These are phyloP conservation scores for Chimonanthus praecox DNA, from an alignment of 164 flowering plant species.

Conservation along the genomic window DNA sequence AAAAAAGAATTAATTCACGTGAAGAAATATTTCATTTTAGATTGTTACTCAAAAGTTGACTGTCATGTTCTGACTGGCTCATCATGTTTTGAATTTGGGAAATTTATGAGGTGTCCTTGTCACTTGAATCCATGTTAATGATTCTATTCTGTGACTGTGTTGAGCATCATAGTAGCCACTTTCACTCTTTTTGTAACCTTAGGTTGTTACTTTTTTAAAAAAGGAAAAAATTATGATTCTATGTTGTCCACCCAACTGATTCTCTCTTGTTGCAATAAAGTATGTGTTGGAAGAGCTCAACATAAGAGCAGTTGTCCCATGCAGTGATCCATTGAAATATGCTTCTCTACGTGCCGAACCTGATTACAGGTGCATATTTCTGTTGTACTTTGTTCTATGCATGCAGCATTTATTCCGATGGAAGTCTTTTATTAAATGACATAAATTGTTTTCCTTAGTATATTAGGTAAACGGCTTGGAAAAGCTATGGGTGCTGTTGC, in stretches of 20 bases:
- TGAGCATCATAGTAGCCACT: neutral
- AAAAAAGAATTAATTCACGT: too few species aligned
- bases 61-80: neutral
- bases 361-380: conserved; percentile 64
- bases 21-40: too few species aligned
- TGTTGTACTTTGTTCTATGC: neutral
- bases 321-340: conserved; percentile 75
- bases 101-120: neutral
- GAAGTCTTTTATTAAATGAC: neutral
- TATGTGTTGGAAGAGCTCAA: conserved; percentile 93
- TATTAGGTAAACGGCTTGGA: conserved; percentile 82
- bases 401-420: conserved; percentile 1
- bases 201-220: neutral
- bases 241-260: neutral
- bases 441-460: conserved; percentile 28
- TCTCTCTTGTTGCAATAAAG: conserved; percentile 23
- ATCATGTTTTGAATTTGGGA: neutral
- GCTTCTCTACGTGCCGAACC: conserved; percentile 95
- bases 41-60: neutral
- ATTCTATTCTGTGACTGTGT: neutral
- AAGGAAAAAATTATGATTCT: neutral
- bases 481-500: conserved; percentile 87
- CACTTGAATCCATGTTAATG: neutral
- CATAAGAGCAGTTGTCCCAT: conserved; percentile 59
- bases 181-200: neutral